Evolutionary conservation across 257 asterid species (phyloP), one percentile per base, ranked within the genome.

Genomic region (Solanum paucissectum): DNA sequence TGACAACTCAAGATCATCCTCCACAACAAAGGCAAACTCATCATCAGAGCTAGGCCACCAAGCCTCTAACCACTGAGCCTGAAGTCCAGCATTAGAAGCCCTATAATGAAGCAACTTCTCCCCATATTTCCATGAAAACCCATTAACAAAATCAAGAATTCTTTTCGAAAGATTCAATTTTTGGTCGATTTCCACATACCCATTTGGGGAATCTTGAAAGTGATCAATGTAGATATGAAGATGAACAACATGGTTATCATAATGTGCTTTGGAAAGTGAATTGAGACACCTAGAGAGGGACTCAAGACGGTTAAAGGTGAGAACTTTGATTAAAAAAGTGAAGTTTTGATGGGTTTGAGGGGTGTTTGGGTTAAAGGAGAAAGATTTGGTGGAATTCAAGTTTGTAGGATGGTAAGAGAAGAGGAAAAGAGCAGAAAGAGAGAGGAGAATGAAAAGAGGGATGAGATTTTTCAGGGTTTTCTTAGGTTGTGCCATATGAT

Each of bases 1-100:
- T 62, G 99, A 95, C 88, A 97, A 91, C 91, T 95, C 95, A 72
- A 95, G 94, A 96, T 97, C 99, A 91, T 97, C 99, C 91, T 97
- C 99, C 71, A 95, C 99, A 86, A 97, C 96, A 87, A 97, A 97
- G 29, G 94, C 96, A 92, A 93, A 94, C 92, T 94, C 98, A 55
- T 92, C 90, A 90, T 93, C 94, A 2, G 94, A 91, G 52, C 89
- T 73, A 52, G 98, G 98, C 96, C 95, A 94, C 98, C 98, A 94
- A 16, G 95, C 87, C 64, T 94, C 96, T 49, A 94, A 83, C 98
- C 98, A 93, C 90, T 94, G 98, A 25, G 94, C 93, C 90, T 93
- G 98, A 38, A 94, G 93, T 33, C 96, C 98, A 71, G 86, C 94
- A 89, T 92, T 94, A 38, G 87, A 77, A 68, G 93, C 93, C 89